phyloP scores from a whole-genome alignment of 1,139 yeast species.

The Geotrichum candidum region DNA sequence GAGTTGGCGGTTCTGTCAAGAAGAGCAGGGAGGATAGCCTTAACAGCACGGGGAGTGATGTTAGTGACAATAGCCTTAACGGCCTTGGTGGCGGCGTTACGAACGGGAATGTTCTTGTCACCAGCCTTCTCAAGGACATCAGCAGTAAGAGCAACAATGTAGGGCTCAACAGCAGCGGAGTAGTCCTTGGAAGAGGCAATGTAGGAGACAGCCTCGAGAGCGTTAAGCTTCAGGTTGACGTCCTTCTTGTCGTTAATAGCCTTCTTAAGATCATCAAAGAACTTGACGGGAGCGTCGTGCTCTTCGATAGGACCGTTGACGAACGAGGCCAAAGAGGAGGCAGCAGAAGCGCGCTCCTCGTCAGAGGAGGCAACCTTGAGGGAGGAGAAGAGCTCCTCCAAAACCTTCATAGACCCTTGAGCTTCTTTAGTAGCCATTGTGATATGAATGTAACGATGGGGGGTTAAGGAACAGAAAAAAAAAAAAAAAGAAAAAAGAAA shows the following conservation, averaged over 20 bases:
- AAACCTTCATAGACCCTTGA: slow-evolving; percentile 49
- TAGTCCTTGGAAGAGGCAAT: slow-evolving; percentile 76
- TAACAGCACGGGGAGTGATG: slow-evolving; percentile 88
- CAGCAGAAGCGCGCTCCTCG: slow-evolving; percentile 81
- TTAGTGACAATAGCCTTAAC: slow-evolving; percentile 71
- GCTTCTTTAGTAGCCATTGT: slow-evolving; percentile 29
- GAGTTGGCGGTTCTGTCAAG: slow-evolving; percentile 63
- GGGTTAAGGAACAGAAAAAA: not conserved
- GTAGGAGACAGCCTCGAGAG: slow-evolving; percentile 77
- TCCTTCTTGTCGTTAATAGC: slow-evolving; percentile 79
- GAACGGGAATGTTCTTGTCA: slow-evolving; percentile 78
- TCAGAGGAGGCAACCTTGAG: slow-evolving; percentile 73
- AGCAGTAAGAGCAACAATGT: slow-evolving; percentile 67
- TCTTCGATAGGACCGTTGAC: slow-evolving; percentile 96
- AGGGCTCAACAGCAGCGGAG: slow-evolving; percentile 93
- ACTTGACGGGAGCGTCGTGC: slow-evolving; percentile 93
- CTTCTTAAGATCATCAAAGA: slow-evolving; percentile 70
- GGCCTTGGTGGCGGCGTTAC: slow-evolving; percentile 65
- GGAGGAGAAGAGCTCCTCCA: slow-evolving; percentile 89
- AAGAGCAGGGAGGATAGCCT: slow-evolving; percentile 79
- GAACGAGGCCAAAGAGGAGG: slow-evolving; percentile 85
- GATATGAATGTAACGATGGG: slow-evolving; percentile 2
- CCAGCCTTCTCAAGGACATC: slow-evolving; percentile 75
- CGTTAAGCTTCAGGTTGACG: slow-evolving; percentile 54
- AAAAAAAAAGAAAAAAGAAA: not conserved